phyloP scores from a whole-genome alignment of 768 basidiomycete species.

The Trametes coccinea region DNA sequence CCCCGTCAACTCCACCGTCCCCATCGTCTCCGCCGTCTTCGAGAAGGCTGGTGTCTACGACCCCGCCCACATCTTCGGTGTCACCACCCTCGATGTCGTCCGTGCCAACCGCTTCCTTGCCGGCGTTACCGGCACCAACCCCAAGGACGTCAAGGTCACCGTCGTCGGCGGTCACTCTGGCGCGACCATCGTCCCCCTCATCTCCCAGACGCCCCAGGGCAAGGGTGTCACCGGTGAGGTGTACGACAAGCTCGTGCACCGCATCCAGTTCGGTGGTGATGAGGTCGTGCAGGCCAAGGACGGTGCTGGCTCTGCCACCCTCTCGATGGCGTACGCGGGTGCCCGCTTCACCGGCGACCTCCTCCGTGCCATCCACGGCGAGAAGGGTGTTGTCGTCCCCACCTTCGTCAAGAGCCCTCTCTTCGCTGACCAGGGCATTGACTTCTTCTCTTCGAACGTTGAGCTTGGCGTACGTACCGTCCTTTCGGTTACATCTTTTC shows the following conservation, averaged over 20 bases:
- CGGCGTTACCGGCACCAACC: conserved; percentile 63
- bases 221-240: conserved; percentile 73
- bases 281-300: conserved; percentile 99
- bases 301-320: conserved; percentile 72
- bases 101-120: conserved; percentile 91
- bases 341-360: conserved; percentile 67
- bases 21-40: conserved; percentile 91
- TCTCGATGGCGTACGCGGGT: conserved; percentile 79
- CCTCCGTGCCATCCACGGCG: conserved; percentile 63
- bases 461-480: conserved; percentile 80
- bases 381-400: conserved; percentile 71
- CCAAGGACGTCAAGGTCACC: conserved; percentile 69
- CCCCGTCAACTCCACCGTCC: conserved; percentile 98
- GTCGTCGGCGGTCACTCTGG: conserved; percentile 97
- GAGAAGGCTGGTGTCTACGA: conserved; percentile 92
- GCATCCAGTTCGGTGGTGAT: conserved; percentile 98
- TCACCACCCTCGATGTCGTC: conserved; percentile 98
- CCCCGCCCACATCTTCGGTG: conserved; percentile 87
- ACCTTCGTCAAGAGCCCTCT: conserved; percentile 90
- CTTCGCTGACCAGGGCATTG: conserved; percentile 81
- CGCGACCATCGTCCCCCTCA: conserved; percentile 94
- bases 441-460: conserved; percentile 93
- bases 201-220: conserved; percentile 77
- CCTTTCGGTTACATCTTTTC: background rate
- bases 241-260: conserved; percentile 78